phyloP scores from a whole-genome alignment of 495 filamentous ascomycete species.

The Chaetomidium leptoderma region DNA sequence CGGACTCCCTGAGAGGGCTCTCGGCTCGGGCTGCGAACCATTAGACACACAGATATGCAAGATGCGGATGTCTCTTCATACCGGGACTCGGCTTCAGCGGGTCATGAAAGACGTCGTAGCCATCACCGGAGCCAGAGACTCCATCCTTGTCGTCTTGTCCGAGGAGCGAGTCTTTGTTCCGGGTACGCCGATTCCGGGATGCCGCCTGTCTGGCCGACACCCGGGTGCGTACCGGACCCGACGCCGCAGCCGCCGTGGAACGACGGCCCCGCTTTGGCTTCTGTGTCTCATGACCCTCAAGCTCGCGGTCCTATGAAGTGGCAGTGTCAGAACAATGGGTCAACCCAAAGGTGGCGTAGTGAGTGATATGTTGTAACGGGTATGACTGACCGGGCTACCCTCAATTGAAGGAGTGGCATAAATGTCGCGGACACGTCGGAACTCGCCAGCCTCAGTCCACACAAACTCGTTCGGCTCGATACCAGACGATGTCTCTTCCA shows the following conservation, averaged over 20 bases:
- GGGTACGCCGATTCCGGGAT: conserved; percentile 4
- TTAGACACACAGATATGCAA: neutral
- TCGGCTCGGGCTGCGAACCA: conserved; percentile 22
- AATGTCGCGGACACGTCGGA: conserved; percentile 51
- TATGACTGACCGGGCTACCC: conserved; percentile 43
- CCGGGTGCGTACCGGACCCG: conserved; percentile 15
- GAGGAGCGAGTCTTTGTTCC: too few species aligned
- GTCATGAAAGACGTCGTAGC: conserved; percentile 36
- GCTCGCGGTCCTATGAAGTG: conserved; percentile 22
- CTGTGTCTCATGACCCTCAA: conserved; percentile 18
- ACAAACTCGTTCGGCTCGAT: conserved; percentile 71
- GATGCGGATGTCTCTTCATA: conserved; percentile 9
- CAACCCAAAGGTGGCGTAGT: neutral
- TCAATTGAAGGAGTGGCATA: conserved; percentile 47
- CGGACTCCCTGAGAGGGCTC: conserved; percentile 29
- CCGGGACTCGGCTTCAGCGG: conserved; percentile 28
- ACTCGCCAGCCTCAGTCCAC: conserved; percentile 53
- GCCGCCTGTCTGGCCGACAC: conserved; percentile 20
- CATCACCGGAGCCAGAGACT: conserved; percentile 17
- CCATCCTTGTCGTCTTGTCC: conserved; percentile 16
- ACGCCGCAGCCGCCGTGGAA: conserved; percentile 4
- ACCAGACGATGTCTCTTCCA: conserved; percentile 61
- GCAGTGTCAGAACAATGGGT: neutral
- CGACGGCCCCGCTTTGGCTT: conserved; percentile 30
- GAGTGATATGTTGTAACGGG: neutral